Evolutionary conservation across 257 asterid species (phyloP), one percentile per base, ranked within the genome.

Genomic region (Fraxinus anomala): DNA sequence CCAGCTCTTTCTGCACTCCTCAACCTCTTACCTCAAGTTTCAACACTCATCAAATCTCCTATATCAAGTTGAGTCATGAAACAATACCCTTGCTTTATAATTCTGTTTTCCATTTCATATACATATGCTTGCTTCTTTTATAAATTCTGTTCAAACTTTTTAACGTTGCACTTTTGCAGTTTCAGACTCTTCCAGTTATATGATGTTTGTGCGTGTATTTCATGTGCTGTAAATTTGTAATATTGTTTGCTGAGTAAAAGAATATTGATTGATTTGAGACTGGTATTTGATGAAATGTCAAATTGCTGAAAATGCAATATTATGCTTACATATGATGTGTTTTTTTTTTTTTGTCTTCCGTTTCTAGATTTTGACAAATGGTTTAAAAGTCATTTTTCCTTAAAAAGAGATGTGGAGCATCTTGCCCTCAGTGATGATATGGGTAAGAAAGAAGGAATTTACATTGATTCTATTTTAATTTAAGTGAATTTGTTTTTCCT

Each of bases 31-130:
- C 99, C 99, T 28, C 36, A 4, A 33, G 36, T 33, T 4, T 33
- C 81, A 89, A 73, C 94, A 96, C 84, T 90, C 98, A 78, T 87
- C 97, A 59, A 98, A 93, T 96, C 99, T 96, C 79, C 97, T 93
- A 82, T 96, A 98, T 76, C 98, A 96, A 90, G 89, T 92, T 77
- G 98, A 93, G 6, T 33, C 6, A 56, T 19, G 28, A 4, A 4
- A 19, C 4, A 56, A 19, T 56, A 4, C 6, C 28, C 66, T 56
- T 56, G 61, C 61, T 16, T 49, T 33, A 33, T 33, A 33, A 33
- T 33, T 0, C 36, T 4, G 36, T 33, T 33, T 33, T 33, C 36
- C 36, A 33, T 33, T 33, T 33, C 6, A 33, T 33, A 33, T 33
- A 4, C 36, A 33, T 33, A 33, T 33, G 36, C 36, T 33, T 33